Evolutionary conservation across 1,284 basidiomycete genomes (phyloP).

Genomic region (Pseudozyma pruni): DNA sequence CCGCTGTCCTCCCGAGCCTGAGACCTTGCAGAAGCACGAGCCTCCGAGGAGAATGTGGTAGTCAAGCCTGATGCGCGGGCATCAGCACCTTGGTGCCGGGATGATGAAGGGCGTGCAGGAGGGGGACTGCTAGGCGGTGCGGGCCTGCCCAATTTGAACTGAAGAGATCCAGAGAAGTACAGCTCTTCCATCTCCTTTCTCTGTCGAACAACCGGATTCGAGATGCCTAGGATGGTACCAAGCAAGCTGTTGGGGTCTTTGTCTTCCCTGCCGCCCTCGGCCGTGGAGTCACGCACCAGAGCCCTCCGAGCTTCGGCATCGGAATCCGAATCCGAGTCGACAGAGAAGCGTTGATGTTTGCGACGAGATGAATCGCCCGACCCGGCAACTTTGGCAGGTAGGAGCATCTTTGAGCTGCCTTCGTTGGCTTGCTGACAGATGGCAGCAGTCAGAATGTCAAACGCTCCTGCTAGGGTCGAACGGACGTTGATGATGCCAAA

Average conservation of each 20-base stretch:
- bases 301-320: constrained; percentile 52
- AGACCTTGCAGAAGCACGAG: constrained; percentile 2
- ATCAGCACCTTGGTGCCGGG: constrained; percentile 4
- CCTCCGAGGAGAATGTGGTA: neutral
- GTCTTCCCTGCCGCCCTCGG: constrained; percentile 44
- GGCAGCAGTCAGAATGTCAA: constrained; percentile 78
- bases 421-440: constrained; percentile 62
- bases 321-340: constrained; percentile 41
- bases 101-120: constrained; percentile 26
- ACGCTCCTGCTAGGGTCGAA: constrained; percentile 84
- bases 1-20: constrained; percentile 22
- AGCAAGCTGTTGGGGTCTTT: constrained; percentile 77
- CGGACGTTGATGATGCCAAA: constrained; percentile 85
- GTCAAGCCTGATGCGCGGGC: constrained; percentile 1
- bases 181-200: constrained; percentile 75
- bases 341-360: constrained; percentile 26
- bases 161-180: constrained; percentile 75
- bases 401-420: constrained; percentile 15
- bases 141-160: constrained; percentile 72
- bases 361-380: constrained; percentile 12
- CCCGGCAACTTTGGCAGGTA: constrained; percentile 2
- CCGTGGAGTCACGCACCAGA: constrained; percentile 43
- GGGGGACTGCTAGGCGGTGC: constrained; percentile 42
- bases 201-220: constrained; percentile 76
- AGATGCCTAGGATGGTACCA: constrained; percentile 81